Conservation (phyloP, 2,329 filamentous ascomycete species). For the Microdochium nivale region DNA sequence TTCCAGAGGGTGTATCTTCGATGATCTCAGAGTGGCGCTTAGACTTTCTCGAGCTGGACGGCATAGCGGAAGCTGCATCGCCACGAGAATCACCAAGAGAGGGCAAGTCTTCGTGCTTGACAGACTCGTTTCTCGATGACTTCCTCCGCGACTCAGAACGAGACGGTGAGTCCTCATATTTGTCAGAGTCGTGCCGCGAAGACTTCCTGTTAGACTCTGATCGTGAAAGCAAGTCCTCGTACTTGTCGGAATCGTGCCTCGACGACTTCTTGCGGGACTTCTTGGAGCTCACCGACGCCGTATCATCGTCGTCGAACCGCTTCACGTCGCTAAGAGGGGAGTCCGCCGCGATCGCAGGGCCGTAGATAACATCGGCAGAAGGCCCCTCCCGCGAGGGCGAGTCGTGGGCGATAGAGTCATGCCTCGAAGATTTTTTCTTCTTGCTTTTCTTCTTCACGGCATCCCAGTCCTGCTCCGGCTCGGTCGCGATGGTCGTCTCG, state of each 20-base stretch:
- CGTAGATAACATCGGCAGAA: constrained; percentile 25
- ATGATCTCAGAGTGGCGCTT: constrained; percentile 8
- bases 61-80: neutral
- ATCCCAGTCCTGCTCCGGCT: constrained; percentile 20
- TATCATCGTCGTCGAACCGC: constrained; percentile 26
- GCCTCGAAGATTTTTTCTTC: constrained; percentile 22
- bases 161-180: neutral
- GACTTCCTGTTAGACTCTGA: neutral
- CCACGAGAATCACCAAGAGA: neutral
- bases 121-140: neutral
- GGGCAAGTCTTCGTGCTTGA: neutral
- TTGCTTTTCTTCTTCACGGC: constrained; percentile 20
- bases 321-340: constrained; percentile 12
- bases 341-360: constrained; percentile 26
- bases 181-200: neutral
- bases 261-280: constrained; percentile 27
- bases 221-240: constrained; percentile 9
- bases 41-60: constrained; percentile 1
- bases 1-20: constrained; percentile 20
- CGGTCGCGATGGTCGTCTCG: constrained; percentile 2
- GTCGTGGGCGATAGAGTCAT: constrained; percentile 20
- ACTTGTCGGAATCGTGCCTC: constrained; percentile 19
- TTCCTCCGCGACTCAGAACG: neutral
- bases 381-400: constrained; percentile 13
- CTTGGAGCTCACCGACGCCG: constrained; percentile 10